Conservation (phyloP, 768 basidiomycete genomes). For the Pleurotus tuoliensis region DNA sequence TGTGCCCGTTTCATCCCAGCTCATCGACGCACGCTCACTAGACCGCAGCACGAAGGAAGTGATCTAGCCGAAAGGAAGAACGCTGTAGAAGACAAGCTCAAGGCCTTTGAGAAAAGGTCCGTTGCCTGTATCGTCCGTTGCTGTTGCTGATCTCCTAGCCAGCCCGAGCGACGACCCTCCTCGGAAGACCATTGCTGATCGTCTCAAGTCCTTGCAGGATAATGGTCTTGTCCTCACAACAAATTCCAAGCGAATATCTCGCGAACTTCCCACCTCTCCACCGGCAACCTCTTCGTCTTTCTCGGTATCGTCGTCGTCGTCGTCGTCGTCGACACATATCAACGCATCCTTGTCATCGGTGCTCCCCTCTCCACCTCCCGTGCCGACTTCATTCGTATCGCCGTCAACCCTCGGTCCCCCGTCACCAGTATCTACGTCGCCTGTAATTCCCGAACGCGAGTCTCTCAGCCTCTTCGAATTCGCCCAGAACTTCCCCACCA, state of each 20-base stretch:
- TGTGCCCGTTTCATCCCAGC: slow-evolving; percentile 12
- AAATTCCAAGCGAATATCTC: slow-evolving; percentile 51
- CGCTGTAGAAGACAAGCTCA: slow-evolving; percentile 44
- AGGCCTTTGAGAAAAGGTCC: slow-evolving; percentile 34
- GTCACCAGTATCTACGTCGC: slow-evolving; percentile 64
- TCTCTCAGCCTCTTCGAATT: slow-evolving; percentile 48
- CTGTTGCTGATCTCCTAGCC: slow-evolving; percentile 10
- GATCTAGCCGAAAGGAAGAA: slow-evolving; percentile 34
- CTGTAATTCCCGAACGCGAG: slow-evolving; percentile 25
- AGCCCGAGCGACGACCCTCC: slow-evolving; percentile 27
- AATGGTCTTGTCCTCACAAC: slow-evolving; percentile 62
- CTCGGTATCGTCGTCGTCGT: slow-evolving; percentile 19
- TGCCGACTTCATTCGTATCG: slow-evolving; percentile 51
- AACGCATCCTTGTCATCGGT: slow-evolving; percentile 16
- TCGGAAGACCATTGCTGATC: slow-evolving; percentile 67
- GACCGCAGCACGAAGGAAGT: slow-evolving; percentile 28
- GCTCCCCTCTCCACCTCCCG: slow-evolving; percentile 23
- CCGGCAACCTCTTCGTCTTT: slow-evolving; percentile 36
- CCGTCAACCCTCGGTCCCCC: slow-evolving; percentile 72
- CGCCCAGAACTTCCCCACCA: slow-evolving; percentile 66
- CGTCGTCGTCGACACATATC: slow-evolving; percentile 12
- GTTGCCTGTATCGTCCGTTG: slow-evolving; percentile 10
- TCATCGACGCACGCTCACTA: slow-evolving; percentile 2
- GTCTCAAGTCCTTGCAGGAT: slow-evolving; percentile 70
- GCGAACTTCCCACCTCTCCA: slow-evolving; percentile 43